Conservation (phyloP, 164 flowering plant genomes). For the Stephania cephalantha region DNA sequence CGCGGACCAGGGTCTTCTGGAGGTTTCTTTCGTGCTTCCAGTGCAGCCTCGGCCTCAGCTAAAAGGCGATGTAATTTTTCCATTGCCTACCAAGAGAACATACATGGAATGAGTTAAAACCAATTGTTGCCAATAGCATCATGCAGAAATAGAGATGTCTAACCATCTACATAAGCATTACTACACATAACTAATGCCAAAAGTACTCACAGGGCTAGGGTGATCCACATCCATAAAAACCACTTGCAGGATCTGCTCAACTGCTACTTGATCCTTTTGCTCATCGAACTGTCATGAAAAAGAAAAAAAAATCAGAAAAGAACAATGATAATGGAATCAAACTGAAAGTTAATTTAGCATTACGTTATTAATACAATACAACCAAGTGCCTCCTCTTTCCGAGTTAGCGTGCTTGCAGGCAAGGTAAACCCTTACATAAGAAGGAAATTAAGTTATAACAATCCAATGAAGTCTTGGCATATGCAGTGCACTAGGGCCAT, state of each 20-base stretch:
- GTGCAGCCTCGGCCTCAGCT: slow-evolving; percentile 90
- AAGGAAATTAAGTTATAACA: too few species aligned
- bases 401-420: not conserved
- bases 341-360: not conserved
- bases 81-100: slow-evolving; percentile 41
- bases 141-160: not conserved
- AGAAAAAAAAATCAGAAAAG: not conserved
- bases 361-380: not conserved
- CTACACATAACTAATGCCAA: not conserved
- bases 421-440: too few species aligned
- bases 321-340: not conserved
- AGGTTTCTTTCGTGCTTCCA: slow-evolving; percentile 81
- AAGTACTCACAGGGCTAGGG: slow-evolving; percentile 59
- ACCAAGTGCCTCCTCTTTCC: not conserved
- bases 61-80: slow-evolving; percentile 79
- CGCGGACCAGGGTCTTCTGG: slow-evolving; percentile 67
- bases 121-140: not conserved
- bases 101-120: not conserved
- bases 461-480: too few species aligned
- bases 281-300: slow-evolving; percentile 71
- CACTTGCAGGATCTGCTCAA: slow-evolving; percentile 73
- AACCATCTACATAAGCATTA: not conserved
- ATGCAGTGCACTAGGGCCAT: too few species aligned
- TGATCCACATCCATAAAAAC: slow-evolving; percentile 70
- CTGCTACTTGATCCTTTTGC: slow-evolving; percentile 75